These are phyloP conservation scores for Xylariales sp. DNA, from an alignment of 2,329 filamentous ascomycete genomes.

Conservation along the genomic window DNA sequence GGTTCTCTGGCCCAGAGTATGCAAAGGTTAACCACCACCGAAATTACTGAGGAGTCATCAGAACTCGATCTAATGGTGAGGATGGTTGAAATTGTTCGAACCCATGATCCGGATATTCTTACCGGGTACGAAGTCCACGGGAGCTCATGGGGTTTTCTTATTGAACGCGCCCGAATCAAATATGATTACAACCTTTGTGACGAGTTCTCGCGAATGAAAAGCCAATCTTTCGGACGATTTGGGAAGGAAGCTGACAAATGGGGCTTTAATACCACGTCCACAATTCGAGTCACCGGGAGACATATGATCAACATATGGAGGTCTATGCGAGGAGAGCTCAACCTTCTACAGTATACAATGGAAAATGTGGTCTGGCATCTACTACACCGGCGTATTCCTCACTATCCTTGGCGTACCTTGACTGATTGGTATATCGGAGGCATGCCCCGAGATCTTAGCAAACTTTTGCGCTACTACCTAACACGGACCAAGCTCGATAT, in stretches of 20 bases:
- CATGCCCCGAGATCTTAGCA: conserved; percentile 75
- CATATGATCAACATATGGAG: conserved; percentile 98
- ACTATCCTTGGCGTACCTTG: conserved; percentile 82
- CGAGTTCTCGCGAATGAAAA: conserved; percentile 89
- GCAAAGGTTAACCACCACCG: conserved; percentile 67
- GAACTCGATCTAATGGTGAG: conserved; percentile 87
- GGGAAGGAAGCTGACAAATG: conserved; percentile 89
- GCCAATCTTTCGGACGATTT: conserved; percentile 82
- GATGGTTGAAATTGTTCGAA: conserved; percentile 87
- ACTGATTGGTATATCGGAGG: conserved; percentile 83
- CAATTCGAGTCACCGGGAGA: conserved; percentile 89
- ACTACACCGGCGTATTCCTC: conserved; percentile 86
- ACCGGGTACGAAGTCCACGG: conserved; percentile 96
- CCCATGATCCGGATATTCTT: conserved; percentile 88
- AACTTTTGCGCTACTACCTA: conserved; percentile 81
- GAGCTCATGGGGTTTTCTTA: conserved; percentile 93
- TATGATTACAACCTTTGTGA: conserved; percentile 93
- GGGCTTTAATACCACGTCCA: conserved; percentile 95
- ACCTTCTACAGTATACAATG: conserved; percentile 92
- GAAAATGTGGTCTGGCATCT: conserved; percentile 96
- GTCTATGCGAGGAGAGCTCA: conserved; percentile 93
- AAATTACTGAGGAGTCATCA: conserved; percentile 78
- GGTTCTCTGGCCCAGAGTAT: conserved; percentile 70
- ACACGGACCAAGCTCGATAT: conserved; percentile 82
- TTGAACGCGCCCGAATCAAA: conserved; percentile 85